phyloP scores from a whole-genome alignment of 192 early-diverging fungal species.

The Rhizophagus sp. region DNA sequence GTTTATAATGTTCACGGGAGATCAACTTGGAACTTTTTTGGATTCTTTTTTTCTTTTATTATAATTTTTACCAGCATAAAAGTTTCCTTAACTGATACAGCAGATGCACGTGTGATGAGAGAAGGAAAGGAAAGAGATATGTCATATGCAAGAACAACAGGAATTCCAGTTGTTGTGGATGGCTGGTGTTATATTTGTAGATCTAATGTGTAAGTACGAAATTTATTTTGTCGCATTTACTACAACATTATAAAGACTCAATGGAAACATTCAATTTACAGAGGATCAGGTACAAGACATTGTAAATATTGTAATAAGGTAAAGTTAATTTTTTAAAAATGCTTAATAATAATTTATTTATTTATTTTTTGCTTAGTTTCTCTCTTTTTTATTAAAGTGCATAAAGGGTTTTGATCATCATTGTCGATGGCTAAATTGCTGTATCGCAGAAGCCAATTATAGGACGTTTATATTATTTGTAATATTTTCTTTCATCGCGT shows the following conservation, averaged over 20 bases:
- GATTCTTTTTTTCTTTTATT: slow-evolving; percentile 8
- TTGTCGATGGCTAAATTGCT: slow-evolving; percentile 30
- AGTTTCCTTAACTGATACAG: slow-evolving; percentile 19
- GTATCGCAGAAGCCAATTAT: slow-evolving; percentile 29
- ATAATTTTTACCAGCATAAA: slow-evolving; percentile 7
- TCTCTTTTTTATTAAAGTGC: not conserved
- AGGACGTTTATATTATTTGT: slow-evolving; percentile 21
- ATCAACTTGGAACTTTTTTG: slow-evolving; percentile 10
- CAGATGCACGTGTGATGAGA: slow-evolving; percentile 3
- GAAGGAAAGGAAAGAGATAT: slow-evolving; percentile 19
- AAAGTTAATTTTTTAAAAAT: not conserved
- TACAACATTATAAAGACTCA: not conserved
- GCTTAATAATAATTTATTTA: too few relatives aligned
- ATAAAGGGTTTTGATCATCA: slow-evolving; percentile 20
- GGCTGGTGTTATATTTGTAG: slow-evolving; percentile 27
- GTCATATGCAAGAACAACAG: slow-evolving; percentile 4
- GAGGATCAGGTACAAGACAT: slow-evolving; percentile 18
- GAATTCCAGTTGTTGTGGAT: slow-evolving; percentile 20
- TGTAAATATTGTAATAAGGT: slow-evolving; percentile 34
- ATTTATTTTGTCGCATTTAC: not conserved
- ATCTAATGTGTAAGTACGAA: slow-evolving; percentile 14
- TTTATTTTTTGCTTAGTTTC: not conserved
- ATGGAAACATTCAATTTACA: not conserved
- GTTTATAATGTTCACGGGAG: not conserved
- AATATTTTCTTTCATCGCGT: not conserved